phyloP scores from a whole-genome alignment of 371 early-diverging fungal species.

The Mortierella sp. region DNA sequence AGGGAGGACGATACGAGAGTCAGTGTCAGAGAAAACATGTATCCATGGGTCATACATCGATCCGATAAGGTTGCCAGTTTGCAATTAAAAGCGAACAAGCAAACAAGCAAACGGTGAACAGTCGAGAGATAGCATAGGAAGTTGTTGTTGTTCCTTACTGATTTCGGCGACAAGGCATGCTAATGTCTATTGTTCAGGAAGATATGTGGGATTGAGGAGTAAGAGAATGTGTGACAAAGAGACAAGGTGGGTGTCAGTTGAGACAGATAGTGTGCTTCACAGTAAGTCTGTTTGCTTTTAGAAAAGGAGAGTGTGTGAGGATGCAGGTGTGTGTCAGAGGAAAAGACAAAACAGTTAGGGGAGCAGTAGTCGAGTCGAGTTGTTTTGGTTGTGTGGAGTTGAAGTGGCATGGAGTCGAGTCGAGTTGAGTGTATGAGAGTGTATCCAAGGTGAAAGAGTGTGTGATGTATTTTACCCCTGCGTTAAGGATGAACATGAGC shows the following conservation, averaged over 20 bases:
- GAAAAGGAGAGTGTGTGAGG: neutral
- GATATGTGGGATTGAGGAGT: neutral
- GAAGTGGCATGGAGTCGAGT: neutral
- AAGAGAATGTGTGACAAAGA: neutral
- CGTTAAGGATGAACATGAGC: conserved; percentile 37
- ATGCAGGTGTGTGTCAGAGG: neutral
- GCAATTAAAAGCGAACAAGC: neutral
- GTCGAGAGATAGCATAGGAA: neutral
- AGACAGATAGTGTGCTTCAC: neutral
- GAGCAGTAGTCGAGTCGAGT: neutral
- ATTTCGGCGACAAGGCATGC: conserved; percentile 35
- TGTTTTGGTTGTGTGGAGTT: neutral
- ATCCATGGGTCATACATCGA: neutral
- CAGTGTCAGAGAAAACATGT: too few species aligned
- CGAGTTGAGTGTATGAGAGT: neutral
- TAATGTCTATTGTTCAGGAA: conserved; percentile 19
- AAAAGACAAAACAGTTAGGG: neutral
- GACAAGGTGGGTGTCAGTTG: neutral
- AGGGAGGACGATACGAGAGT: neutral
- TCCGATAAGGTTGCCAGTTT: too few species aligned
- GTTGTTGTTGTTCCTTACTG: conserved; percentile 24
- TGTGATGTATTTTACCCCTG: conserved; percentile 30
- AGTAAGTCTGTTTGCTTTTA: neutral
- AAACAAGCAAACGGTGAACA: neutral
- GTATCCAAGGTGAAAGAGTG: neutral